These are phyloP conservation scores for Saturnispora silvae DNA, from an alignment of 805 yeast genomes.

Conservation along the genomic window DNA sequence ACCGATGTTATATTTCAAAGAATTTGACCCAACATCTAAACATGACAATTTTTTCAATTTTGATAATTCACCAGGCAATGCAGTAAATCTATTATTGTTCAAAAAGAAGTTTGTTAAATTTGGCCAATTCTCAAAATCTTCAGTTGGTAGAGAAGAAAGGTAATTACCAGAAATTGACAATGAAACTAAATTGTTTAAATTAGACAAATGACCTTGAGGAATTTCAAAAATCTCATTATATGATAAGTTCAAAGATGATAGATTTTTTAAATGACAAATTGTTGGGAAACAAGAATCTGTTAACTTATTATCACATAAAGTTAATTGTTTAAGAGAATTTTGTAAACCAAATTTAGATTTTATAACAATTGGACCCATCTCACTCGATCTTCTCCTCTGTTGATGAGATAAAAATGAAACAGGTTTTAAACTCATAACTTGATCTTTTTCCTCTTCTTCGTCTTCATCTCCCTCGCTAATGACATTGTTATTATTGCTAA, in stretches of 20 bases:
- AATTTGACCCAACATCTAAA: slow-evolving; percentile 86
- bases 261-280: slow-evolving; percentile 45
- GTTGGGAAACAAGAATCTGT: slow-evolving; percentile 66
- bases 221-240: slow-evolving; percentile 80
- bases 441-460: slow-evolving; percentile 5
- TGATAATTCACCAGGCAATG: slow-evolving; percentile 82
- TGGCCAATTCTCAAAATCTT: slow-evolving; percentile 59
- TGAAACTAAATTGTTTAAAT: slow-evolving; percentile 46
- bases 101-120: slow-evolving; percentile 52
- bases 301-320: slow-evolving; percentile 75
- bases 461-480: slow-evolving; percentile 3
- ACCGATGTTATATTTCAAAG: slow-evolving; percentile 80
- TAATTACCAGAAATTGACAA: slow-evolving; percentile 78
- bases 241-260: slow-evolving; percentile 61
- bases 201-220: slow-evolving; percentile 58
- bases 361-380: slow-evolving; percentile 7
- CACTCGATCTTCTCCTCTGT: slow-evolving; percentile 13
- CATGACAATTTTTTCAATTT: slow-evolving; percentile 52
- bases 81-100: slow-evolving; percentile 76
- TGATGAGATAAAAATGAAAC: background rate
- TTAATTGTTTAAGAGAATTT: slow-evolving; percentile 38
- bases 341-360: slow-evolving; percentile 10
- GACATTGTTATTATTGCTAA: background rate
- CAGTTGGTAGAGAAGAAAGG: slow-evolving; percentile 70
- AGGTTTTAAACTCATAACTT: background rate